phyloP scores from a whole-genome alignment of 257 asterid species.

The Gynochthodes officinalis region DNA sequence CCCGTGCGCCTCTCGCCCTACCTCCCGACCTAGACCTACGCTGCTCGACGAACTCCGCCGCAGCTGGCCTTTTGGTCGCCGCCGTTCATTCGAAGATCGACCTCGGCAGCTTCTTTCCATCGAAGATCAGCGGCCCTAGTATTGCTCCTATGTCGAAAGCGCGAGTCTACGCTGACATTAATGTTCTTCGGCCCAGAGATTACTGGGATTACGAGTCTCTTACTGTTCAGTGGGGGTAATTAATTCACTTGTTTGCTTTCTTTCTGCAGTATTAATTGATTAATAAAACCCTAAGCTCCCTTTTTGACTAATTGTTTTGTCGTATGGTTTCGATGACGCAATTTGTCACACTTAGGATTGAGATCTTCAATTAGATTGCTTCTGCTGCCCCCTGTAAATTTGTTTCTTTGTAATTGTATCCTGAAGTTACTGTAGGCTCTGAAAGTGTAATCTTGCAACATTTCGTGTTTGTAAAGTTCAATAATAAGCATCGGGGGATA shows the following conservation, averaged over 20 bases:
- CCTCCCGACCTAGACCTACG: constrained; percentile 33
- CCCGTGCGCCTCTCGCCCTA: constrained; percentile 35
- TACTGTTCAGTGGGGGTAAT: constrained; percentile 76
- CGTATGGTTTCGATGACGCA: not conserved
- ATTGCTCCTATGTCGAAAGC: constrained; percentile 60
- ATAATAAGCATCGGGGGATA: not conserved
- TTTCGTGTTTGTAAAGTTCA: not conserved
- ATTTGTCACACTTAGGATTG: not conserved
- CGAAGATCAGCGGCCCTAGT: constrained; percentile 40
- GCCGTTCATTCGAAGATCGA: constrained; percentile 14
- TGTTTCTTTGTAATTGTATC: no score
- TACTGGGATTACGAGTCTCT: constrained; percentile 83
- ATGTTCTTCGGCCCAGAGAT: constrained; percentile 75
- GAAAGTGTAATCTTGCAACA: not conserved
- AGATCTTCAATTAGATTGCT: not conserved
- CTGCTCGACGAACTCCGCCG: constrained; percentile 5
- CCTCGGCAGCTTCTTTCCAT: constrained; percentile 10
- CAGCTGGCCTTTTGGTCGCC: constrained; percentile 11
- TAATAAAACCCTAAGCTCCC: not conserved
- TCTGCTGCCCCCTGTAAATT: not conserved
- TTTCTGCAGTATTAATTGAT: not conserved
- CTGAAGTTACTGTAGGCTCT: not conserved
- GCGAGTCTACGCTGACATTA: constrained; percentile 72
- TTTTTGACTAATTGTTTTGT: not conserved
- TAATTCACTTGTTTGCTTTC: not conserved